Base-by-base conservation (phyloP, 1,284 basidiomycete genomes). In the Hortiboletus rubellus region DNA sequence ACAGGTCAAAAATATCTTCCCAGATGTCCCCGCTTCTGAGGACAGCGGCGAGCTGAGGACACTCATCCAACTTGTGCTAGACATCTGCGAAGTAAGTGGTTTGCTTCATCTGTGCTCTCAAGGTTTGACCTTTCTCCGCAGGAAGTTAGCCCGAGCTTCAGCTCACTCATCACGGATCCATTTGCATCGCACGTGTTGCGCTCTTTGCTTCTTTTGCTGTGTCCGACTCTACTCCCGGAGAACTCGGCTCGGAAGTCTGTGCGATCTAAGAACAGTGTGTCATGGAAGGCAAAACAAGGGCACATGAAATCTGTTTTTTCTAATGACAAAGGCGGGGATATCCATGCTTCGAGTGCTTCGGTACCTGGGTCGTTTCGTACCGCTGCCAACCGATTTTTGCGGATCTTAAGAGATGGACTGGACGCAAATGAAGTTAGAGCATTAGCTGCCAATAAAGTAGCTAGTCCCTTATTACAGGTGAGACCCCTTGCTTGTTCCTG, bases 121-220 rank as follows among this genome's bases (percentile, higher is more conserved):
- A 54, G 33, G 47, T 41, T 60, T 54, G 48, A 52, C 12, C 34
- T 46, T 46, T n/a, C 37, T 55, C 12, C 52, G 3, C 60, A 93
- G 87, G 92, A 94, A 79, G 64, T 94, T 30, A 67, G 86, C 2
- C 84, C 89, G 2, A 74, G 74, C 7, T 76, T 94, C 27, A 75
- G 85, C 0, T 75, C 77, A 6, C 80, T 96, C 34, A 74, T 95
- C 37, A 84, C 88, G 75, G 86, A 95, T 65, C 86, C 89, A 18
- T 95, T 94, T 67, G 93, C 87, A 30, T 94, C 94, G 0, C 95
- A 96, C 64, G 91, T 94, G 40, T 63, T 96, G 48, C 87, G 94
- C 38, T 84, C 89, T 17, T 75, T 97, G 2, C 80, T 97, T 7
- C 71, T 89, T 7, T 78, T 96, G 34, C 78, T 96, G 18, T 87